Percentiles rank a stretch among this genome's conserved stretches.
phyloP scores from a whole-genome alignment of 2,329 filamentous ascomycete species.

The Elsinoe australis region DNA sequence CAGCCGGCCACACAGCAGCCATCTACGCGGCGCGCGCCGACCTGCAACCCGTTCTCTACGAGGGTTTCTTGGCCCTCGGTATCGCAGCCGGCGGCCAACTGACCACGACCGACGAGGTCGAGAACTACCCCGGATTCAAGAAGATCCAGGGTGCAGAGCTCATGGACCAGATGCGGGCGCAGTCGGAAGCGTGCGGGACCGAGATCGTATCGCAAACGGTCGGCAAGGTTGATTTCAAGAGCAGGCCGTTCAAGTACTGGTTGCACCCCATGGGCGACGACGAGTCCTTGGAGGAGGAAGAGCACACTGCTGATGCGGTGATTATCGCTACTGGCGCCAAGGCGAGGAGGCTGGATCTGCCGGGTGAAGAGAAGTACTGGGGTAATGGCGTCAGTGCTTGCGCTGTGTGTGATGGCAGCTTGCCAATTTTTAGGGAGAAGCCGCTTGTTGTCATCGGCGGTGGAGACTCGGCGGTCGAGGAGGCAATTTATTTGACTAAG shows the following conservation, averaged over 20 bases:
- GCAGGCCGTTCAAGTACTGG: slow-evolving; percentile 85
- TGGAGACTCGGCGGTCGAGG: slow-evolving; percentile 93
- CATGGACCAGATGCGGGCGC: slow-evolving; percentile 92
- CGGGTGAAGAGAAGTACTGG: slow-evolving; percentile 94
- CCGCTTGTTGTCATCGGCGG: slow-evolving; percentile 92
- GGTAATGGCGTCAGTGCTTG: slow-evolving; percentile 93
- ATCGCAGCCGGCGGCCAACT: slow-evolving; percentile 94
- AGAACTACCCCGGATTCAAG: slow-evolving; percentile 96
- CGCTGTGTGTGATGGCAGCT: slow-evolving; percentile 92
- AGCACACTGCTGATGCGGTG: slow-evolving; percentile 79
- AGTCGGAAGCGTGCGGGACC: slow-evolving; percentile 88
- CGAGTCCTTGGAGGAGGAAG: slow-evolving; percentile 59
- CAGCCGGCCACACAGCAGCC: slow-evolving; percentile 93
- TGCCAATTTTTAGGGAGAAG: slow-evolving; percentile 96
- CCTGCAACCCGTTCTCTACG: slow-evolving; percentile 89
- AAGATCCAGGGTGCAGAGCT: slow-evolving; percentile 78
- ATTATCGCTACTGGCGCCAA: slow-evolving; percentile 96
- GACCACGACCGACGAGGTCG: slow-evolving; percentile 95
- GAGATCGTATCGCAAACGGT: slow-evolving; percentile 91
- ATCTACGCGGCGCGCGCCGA: slow-evolving; percentile 94
- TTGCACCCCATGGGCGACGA: slow-evolving; percentile 66
- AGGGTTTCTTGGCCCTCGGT: slow-evolving; percentile 95
- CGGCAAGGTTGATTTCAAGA: slow-evolving; percentile 73
- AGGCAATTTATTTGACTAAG: slow-evolving; percentile 95
- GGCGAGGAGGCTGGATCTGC: slow-evolving; percentile 70